Conservation (phyloP, 2,329 filamentous ascomycete genomes). For the Venturia nashicola region DNA sequence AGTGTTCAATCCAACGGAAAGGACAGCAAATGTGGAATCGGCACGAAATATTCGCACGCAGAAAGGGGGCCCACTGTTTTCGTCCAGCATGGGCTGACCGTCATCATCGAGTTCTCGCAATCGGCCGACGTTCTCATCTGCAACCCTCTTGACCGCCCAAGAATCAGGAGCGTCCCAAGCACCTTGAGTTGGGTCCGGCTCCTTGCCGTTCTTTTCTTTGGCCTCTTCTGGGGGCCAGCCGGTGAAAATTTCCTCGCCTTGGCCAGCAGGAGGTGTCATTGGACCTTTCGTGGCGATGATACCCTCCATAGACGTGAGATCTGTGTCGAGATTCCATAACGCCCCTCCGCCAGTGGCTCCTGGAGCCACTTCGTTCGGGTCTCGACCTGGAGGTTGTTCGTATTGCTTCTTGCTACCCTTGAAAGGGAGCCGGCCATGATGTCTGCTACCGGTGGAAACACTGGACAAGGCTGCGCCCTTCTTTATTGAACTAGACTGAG, state of each 20-base stretch:
- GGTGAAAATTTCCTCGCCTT: conserved; percentile 15
- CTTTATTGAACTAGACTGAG: not conserved
- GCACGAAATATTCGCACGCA: conserved; percentile 92
- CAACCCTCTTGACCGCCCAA: conserved; percentile 73
- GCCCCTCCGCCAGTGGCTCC: conserved; percentile 40
- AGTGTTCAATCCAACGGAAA: conserved; percentile 72
- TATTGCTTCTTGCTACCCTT: conserved; percentile 23
- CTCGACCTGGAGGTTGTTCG: conserved; percentile 26
- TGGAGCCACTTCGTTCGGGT: conserved; percentile 28
- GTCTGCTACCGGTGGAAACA: conserved; percentile 13
- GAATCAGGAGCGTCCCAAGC: conserved; percentile 92
- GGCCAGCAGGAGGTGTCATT: conserved; percentile 51
- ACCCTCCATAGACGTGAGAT: conserved; percentile 82
- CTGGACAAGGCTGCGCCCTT: conserved; percentile 12
- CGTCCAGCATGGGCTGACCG: conserved; percentile 52
- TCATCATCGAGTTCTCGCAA: conserved; percentile 55
- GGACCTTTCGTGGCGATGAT: conserved; percentile 57
- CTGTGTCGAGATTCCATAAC: conserved; percentile 71
- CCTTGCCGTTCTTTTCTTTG: conserved; percentile 19
- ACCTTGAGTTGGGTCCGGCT: conserved; percentile 29
- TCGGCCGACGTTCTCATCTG: conserved; percentile 49
- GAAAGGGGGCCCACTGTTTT: conserved; percentile 66
- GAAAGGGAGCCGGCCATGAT: conserved; percentile 42
- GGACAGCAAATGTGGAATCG: conserved; percentile 86
- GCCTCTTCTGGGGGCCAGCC: conserved; percentile 13